Percentiles rank a stretch among this genome's conserved stretches.
Evolutionary conservation across 805 yeast genomes (phyloP).

Genomic region (Wickerhamia fluorescens): DNA sequence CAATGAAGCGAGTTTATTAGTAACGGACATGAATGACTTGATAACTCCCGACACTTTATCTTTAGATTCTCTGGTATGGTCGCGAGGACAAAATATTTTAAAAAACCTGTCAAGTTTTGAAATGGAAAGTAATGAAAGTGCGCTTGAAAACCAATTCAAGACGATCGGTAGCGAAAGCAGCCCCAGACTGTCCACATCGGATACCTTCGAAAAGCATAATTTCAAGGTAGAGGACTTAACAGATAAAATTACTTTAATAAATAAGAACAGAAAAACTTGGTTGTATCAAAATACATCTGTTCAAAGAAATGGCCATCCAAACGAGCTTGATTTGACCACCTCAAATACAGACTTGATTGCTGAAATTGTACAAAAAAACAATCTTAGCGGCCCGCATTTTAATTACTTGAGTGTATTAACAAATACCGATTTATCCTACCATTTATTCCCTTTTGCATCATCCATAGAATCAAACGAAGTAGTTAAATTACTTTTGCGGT

Average conservation of each 20-base stretch:
- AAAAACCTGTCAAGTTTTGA: too few relatives aligned
- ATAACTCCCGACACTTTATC: too few relatives aligned
- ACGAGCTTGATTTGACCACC: constrained; percentile 1
- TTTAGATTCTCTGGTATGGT: constrained; percentile 4
- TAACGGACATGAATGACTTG: constrained; percentile 25
- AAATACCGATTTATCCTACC: constrained; percentile 22
- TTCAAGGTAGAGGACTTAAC: constrained; percentile 16
- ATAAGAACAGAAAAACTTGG: too few relatives aligned
- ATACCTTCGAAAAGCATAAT: constrained; percentile 11
- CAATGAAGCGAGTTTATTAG: constrained; percentile 28
- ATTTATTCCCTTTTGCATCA: constrained; percentile 32
- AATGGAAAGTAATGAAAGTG: constrained; percentile 1
- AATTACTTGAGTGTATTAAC: constrained; percentile 25
- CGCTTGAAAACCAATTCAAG: too few relatives aligned
- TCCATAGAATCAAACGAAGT: constrained; percentile 29
- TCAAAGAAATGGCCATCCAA: too few relatives aligned
- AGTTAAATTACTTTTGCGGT: constrained; percentile 17
- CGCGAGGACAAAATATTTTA: too few relatives aligned
- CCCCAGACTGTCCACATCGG: constrained; percentile 6
- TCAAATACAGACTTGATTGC: constrained; percentile 21
- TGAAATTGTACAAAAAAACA: constrained; percentile 16
- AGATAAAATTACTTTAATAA: constrained; percentile 2
- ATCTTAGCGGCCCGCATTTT: constrained; percentile 22
- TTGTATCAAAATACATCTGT: too few relatives aligned
- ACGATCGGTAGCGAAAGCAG: too few relatives aligned